Evolutionary conservation across 495 filamentous ascomycete genomes (phyloP).

Genomic region (Neurospora sp.): DNA sequence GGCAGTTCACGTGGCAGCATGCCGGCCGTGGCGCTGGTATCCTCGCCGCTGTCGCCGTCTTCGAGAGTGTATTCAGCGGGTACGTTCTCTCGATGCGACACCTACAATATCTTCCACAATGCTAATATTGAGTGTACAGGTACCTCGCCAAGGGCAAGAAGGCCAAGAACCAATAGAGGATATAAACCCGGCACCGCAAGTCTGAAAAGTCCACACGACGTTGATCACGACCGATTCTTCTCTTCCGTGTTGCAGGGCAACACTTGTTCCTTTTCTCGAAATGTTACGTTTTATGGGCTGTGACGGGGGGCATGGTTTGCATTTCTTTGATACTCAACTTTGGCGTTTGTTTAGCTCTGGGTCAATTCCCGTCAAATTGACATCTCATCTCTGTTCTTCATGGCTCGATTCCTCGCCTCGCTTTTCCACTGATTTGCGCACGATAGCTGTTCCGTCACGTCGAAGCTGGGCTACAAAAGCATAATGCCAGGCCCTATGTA

Average conservation of each 20-base stretch:
- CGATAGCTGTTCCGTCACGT: background rate
- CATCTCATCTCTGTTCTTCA: background rate
- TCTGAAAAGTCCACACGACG: background rate
- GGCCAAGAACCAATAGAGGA: constrained; percentile 24
- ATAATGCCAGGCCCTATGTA: background rate
- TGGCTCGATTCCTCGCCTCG: background rate
- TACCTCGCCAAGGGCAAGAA: constrained; percentile 33
- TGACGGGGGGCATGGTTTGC: background rate
- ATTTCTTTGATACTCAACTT: background rate
- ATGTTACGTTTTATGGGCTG: background rate
- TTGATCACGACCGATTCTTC: background rate
- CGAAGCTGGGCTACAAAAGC: background rate
- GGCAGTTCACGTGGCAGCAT: constrained; percentile 62
- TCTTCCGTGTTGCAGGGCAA: constrained; percentile 1
- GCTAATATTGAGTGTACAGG: constrained; percentile 8
- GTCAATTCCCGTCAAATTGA: background rate
- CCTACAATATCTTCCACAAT: background rate
- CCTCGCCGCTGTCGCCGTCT: constrained; percentile 26
- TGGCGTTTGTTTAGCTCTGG: background rate
- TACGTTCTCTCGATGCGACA: constrained; percentile 13
- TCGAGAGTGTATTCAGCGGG: constrained; percentile 33
- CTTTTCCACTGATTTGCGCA: background rate
- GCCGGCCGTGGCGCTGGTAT: constrained; percentile 54
- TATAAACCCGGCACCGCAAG: background rate
- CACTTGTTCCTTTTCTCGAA: background rate